Evolutionary conservation across 2,329 filamentous ascomycete genomes (phyloP), one percentile per base, ranked within the genome.

Genomic region (Pseudogymnoascus sp.): DNA sequence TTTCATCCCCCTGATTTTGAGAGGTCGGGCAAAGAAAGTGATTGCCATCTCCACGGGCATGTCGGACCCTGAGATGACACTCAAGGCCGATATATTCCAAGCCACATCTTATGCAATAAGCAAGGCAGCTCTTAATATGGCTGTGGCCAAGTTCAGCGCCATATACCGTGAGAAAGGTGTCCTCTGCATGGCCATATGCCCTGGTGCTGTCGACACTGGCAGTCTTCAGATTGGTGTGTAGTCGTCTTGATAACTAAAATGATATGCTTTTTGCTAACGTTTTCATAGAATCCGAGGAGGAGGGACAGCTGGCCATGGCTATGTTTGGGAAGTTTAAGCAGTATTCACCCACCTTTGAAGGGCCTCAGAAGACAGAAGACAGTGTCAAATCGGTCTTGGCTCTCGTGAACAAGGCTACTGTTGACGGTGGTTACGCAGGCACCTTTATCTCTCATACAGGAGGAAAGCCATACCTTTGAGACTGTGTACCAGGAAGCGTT

Each of bases 61-160:
- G 46, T 78, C 77, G 0, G 83, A 85, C 63, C 16, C 75, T 0
- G 77, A 81, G 2, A 63, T 82, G 1, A 76, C 74, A 63, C 74
- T 72, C 16, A 64, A 78, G 0, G 70, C 68, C 25, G 74, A 76
- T 0, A 66, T 84, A 43, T 71, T 73, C 0, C 60, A 72, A 1
- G 66, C 68, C 0, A 65, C 72, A 0, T 69, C 78, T 0, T 86
- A 86, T 66, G 65, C 80, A 0, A 76, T 77, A 28, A 79, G 74
- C 69, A 84, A 85, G 69, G 81, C 77, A 0, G 84, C 79, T 0
- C 25, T 82, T 38, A 86, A 86, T 67, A 70, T 79, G n/a, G 75
- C 76, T 1, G 71, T 82, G 1, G 79, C 80, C 67, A 86, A 86
- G 71, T 85, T 78, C 69, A 78, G 74, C 63, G 78, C 77, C 0